Percentiles rank a stretch among this genome's conserved stretches.
phyloP scores from a whole-genome alignment of 148 eudicot species.

The Amaranthus hypochondriacus region DNA sequence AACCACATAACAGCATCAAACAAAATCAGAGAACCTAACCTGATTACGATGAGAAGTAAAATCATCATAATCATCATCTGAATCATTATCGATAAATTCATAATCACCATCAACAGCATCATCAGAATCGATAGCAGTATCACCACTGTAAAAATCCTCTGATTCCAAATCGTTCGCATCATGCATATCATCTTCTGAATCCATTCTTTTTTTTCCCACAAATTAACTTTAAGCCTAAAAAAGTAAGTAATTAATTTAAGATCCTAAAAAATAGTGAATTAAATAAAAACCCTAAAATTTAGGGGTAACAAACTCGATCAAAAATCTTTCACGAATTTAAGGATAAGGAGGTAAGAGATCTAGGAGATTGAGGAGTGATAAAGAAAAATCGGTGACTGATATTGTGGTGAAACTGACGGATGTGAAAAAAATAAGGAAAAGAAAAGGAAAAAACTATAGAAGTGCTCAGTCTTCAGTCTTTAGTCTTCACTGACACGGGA shows the following conservation, averaged over 20 bases:
- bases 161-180: constrained; percentile 63
- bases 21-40: constrained; percentile 26
- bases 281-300: constrained; percentile 21
- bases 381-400: constrained; percentile 10
- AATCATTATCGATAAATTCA: constrained; percentile 65
- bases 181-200: constrained; percentile 73
- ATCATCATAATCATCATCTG: constrained; percentile 63
- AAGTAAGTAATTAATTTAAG: too few relatives aligned
- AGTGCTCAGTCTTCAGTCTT: too few relatives aligned
- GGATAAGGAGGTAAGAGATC: constrained; percentile 14
- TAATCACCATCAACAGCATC: constrained; percentile 47
- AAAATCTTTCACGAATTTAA: not conserved
- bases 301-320: constrained; percentile 12
- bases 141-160: constrained; percentile 69
- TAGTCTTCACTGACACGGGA: not conserved
- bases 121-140: constrained; percentile 49
- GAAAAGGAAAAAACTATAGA: not conserved
- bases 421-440: not conserved
- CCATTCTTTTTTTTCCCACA: constrained; percentile 33
- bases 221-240: not conserved
- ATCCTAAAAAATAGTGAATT: not conserved
- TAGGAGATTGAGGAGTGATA: constrained; percentile 12
- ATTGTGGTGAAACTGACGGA: not conserved
- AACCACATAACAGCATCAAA: not conserved
- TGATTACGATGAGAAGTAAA: constrained; percentile 44